Percentiles rank a stretch among this genome's conserved stretches.
Evolutionary conservation across 768 basidiomycete species (phyloP).

Genomic region (Suillus weaverae): DNA sequence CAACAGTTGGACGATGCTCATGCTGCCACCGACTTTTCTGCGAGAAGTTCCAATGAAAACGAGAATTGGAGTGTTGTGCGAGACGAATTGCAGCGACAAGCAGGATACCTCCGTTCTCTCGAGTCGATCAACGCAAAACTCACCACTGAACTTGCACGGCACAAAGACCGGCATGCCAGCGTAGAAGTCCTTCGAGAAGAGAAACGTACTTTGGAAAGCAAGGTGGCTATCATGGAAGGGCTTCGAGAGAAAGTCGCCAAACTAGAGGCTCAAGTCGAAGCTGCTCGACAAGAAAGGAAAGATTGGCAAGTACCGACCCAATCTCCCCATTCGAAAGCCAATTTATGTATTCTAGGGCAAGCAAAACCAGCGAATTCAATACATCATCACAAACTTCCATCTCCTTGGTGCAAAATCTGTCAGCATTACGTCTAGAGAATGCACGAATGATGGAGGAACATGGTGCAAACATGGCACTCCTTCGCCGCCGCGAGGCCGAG

Average conservation of each 20-base stretch:
- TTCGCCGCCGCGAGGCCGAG: constrained; percentile 55
- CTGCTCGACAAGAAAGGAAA: constrained; percentile 53
- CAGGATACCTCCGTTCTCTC: constrained; percentile 56
- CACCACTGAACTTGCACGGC: constrained; percentile 48
- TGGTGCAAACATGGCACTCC: constrained; percentile 53
- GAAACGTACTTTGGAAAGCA: constrained; percentile 62
- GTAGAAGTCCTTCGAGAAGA: constrained; percentile 75
- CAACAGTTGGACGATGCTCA: constrained; percentile 47
- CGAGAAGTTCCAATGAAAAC: constrained; percentile 38
- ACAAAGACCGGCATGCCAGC: constrained; percentile 57
- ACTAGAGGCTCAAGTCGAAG: constrained; percentile 68
- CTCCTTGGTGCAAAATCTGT: constrained; percentile 56
- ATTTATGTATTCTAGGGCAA: constrained; percentile 35
- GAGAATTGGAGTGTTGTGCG: constrained; percentile 63
- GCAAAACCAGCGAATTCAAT: constrained; percentile 32
- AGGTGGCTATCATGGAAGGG: constrained; percentile 49
- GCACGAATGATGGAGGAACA: constrained; percentile 68
- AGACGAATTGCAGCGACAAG: constrained; percentile 69
- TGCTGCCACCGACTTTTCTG: constrained; percentile 32
- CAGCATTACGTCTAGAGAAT: constrained; percentile 60
- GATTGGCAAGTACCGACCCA: constrained; percentile 46
- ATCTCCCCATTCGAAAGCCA: constrained; percentile 3
- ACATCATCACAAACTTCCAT: constrained; percentile 49
- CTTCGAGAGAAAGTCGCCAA: constrained; percentile 54
- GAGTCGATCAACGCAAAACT: constrained; percentile 61